Evolutionary conservation across 1,139 yeast species (phyloP), one percentile per base, ranked within the genome.

Genomic region (Taphrina flavorubra): DNA sequence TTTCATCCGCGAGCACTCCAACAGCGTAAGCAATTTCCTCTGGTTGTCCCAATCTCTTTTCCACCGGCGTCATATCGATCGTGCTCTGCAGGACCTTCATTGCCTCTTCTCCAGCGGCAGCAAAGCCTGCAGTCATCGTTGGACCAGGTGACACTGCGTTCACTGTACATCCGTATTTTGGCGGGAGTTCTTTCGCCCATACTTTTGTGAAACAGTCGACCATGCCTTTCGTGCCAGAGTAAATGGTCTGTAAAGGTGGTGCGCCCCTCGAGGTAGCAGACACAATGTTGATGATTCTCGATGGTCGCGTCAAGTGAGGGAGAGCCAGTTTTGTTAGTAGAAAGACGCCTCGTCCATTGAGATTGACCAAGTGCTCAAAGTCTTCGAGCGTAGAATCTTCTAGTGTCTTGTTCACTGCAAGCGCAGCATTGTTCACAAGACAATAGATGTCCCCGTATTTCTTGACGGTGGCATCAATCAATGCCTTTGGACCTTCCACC

Each of bases 1-100:
- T 13, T 5, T 46, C 51, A n/a, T 46, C 51, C 2, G 51, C 51
- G 11, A 46, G 18, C 16, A 46, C 18, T 8, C 51, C 51, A 18
- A 46, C 51, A 18, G 51, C 51, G n/a, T 46, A 46, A 10, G 51
- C 51, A 46, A 46, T 46, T 16, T 46, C 51, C n/a, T 46, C 51
- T n/a, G 51, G 51, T n/a, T 46, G 51, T n/a, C 51, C 51, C n/a
- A 46, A n/a, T 7, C 51, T n/a, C 18, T 46, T 46, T 16, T 46
- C 51, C 1, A 46, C 51, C 51, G 51, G 51, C 6, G 51, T 46
- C 51, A 46, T 46, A 6, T 46, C 51, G 8, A 46, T 46, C 25
- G 51, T 46, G 51, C 51, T 16, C n/a, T 46, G 51, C 2, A 46
- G 25, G n/a, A 46, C 51, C 18, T 46, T 46, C 51, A 46, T 46